Percentiles rank a stretch among this genome's conserved stretches.
These are phyloP conservation scores for Dillenia turbinata DNA, from an alignment of 164 flowering plant genomes.

Conservation along the genomic window DNA sequence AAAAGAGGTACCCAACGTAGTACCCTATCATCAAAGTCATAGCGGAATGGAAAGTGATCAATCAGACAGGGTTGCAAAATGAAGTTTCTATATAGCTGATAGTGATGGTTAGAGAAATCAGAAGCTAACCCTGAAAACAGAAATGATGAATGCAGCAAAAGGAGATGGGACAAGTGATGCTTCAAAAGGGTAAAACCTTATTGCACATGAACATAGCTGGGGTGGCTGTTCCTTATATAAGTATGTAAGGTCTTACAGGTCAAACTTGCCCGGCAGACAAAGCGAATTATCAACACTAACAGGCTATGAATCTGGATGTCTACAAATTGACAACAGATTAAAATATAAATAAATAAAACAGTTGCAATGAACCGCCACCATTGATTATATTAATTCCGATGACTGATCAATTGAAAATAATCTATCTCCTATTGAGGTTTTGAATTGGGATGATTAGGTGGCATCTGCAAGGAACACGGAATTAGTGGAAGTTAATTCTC, in stretches of 20 bases:
- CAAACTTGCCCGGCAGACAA: constrained; percentile 18
- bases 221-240: constrained; percentile 22
- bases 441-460: too few species aligned
- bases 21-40: too few species aligned
- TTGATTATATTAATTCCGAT: too few species aligned
- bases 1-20: too few species aligned
- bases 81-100: not conserved
- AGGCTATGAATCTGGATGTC: not conserved
- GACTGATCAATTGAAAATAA: too few species aligned
- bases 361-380: too few species aligned
- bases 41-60: not conserved
- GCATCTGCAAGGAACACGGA: too few species aligned
- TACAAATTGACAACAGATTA: too few species aligned
- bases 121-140: constrained; percentile 12
- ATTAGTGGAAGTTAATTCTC: too few species aligned
- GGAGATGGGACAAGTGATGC: not conserved
- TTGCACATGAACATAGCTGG: constrained; percentile 3
- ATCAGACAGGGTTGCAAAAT: not conserved
- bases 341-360: too few species aligned
- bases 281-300: not conserved
- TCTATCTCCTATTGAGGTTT: too few species aligned
- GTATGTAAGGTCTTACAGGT: constrained; percentile 12
- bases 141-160: not conserved
- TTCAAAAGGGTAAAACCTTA: not conserved
- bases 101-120: not conserved